Percentiles rank a stretch among this genome's conserved stretches.
These are phyloP conservation scores for Paulownia fortunei DNA, from an alignment of 257 asterid genomes.

Conservation along the genomic window DNA sequence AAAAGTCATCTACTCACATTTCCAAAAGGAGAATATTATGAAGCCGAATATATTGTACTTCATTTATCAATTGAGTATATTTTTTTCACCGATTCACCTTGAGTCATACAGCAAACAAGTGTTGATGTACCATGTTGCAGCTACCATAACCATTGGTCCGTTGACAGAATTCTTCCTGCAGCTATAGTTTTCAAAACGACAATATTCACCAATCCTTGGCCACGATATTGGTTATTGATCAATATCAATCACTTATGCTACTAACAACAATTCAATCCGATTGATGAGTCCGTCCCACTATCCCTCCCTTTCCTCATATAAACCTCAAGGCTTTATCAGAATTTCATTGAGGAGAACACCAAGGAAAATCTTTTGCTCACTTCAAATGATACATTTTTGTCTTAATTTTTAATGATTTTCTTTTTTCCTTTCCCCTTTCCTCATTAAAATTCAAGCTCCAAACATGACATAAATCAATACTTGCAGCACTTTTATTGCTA, in stretches of 20 bases:
- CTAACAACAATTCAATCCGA: not conserved
- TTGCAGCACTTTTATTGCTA: not conserved
- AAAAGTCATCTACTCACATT: not conserved
- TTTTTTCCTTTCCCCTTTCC: not conserved
- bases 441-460: conserved; percentile 20
- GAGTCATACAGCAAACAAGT: not conserved
- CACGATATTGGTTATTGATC: not conserved
- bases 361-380: not conserved
- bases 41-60: not conserved
- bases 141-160: no score
- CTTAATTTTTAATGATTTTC: not conserved
- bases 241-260: not conserved
- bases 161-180: not conserved
- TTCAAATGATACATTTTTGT: not conserved
- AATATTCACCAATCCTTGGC: not conserved
- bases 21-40: not conserved
- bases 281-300: not conserved
- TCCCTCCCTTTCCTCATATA: not conserved
- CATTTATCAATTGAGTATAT: not conserved
- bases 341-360: not conserved
- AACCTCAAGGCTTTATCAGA: not conserved
- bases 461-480: not conserved
- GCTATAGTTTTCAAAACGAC: not conserved
- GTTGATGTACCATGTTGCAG: not conserved
- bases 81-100: not conserved